These are phyloP conservation scores for Fusarium guadeloupense DNA, from an alignment of 2,329 filamentous ascomycete species.

Conservation along the genomic window DNA sequence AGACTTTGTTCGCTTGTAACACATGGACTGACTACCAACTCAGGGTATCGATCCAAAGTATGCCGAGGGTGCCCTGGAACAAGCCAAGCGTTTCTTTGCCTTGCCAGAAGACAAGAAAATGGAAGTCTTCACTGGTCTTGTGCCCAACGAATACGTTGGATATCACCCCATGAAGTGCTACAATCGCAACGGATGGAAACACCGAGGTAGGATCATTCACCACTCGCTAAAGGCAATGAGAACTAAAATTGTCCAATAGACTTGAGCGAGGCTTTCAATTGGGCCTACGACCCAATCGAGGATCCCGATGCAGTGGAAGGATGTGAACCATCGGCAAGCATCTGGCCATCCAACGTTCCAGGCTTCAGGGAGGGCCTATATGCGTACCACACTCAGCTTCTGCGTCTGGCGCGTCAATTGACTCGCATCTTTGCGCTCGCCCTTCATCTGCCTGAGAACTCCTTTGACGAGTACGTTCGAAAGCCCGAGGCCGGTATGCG, in stretches of 20 bases:
- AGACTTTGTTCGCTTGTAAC: background rate
- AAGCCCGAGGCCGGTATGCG: background rate
- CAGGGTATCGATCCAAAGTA: slow-evolving; percentile 42
- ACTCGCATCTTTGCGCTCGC: background rate
- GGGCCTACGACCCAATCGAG: background rate
- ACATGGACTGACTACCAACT: background rate
- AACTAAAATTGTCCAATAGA: background rate
- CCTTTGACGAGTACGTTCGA: background rate
- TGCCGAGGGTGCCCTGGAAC: slow-evolving; percentile 46
- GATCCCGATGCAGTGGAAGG: background rate
- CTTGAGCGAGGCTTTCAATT: background rate
- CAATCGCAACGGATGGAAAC: slow-evolving; percentile 52
- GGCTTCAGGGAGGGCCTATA: background rate
- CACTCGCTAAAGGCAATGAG: too few species aligned
- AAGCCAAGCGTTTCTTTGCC: slow-evolving; percentile 54
- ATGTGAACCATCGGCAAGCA: background rate
- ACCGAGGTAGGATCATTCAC: slow-evolving; percentile 33
- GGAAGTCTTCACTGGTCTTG: slow-evolving; percentile 54
- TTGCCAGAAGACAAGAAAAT: slow-evolving; percentile 56
- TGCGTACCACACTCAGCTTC: background rate
- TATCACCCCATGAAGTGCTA: slow-evolving; percentile 51
- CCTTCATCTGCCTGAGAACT: background rate
- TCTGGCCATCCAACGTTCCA: background rate
- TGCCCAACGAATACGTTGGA: slow-evolving; percentile 48
- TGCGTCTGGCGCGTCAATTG: background rate